Evolutionary conservation across 2,329 filamentous ascomycete species (phyloP), one percentile per base, ranked within the genome.

Genomic region (Fusarium dlaminii): DNA sequence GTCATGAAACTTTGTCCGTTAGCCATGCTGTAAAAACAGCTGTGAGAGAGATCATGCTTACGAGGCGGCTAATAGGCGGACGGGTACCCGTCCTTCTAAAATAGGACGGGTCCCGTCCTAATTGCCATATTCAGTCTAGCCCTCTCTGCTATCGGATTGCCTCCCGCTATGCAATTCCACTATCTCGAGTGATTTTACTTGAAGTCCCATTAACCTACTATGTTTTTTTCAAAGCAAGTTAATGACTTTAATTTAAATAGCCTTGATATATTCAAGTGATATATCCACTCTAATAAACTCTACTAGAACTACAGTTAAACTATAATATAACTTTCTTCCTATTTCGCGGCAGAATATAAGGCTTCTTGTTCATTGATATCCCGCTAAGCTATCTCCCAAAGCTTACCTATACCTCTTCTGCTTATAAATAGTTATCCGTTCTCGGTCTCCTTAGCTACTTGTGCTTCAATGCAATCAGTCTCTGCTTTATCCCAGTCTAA

Each of bases 1-100:
- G 10, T 76, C 74, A n/a, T 75, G 70, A 2, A 76, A 75, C 74
- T 75, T 15, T 0, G 0, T 5, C 1, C 18, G n/a, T 56, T 12
- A 63, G 58, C 10, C 10, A 24, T 18, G n/a, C 15, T 18, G 5
- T 12, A 4, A 17, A 29, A 3, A 1, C 1, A 6, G 22, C 14
- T 15, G 13, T 17, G 22, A 24, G 36, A 20, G 22, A n/a, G n/a
- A n/a, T n/a, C n/a, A n/a, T n/a, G n/a, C n/a, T n/a, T n/a, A n/a
- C n/a, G n/a, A n/a, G 30, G 30, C 30, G 30, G 29, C 29, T 29
- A 20, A 37, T 37, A 37, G 36, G 36, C 36, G 22, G 37, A 43
- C 52, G 32, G 48, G 48, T 51, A 37, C 29, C 29, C 8, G 29
- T 29, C 29, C 29, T 29, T 29, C 29, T 29, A 29, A 29, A 29